Evolutionary conservation across 805 yeast genomes (phyloP), one percentile per base, ranked within the genome.

Genomic region (baker's yeast (Saccharomyces cerevisiae)): DNA sequence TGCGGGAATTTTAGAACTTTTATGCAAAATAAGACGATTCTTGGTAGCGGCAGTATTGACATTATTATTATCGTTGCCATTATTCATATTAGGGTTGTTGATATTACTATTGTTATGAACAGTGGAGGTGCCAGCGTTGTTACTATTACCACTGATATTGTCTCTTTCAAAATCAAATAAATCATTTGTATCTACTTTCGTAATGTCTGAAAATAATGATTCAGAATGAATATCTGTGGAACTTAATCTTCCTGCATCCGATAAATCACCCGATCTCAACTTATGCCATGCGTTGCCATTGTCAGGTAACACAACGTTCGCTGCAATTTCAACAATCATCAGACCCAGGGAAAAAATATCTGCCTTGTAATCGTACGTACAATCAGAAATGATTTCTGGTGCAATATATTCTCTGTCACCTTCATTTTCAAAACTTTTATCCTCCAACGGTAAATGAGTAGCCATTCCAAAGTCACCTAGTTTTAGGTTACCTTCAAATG

Each of bases 331-430:
- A 50, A 94, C 86, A 76, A 94, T 86, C 59, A 94, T 87, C 55
- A 94, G 75, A 0, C 99, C 99, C 50, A 91, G 79, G n/a, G 96
- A 87, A 68, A 94, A 94, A 3, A 94, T 84, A 68, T 94, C 99
- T 0, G 98, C 98, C 52, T 92, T 90, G 61, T 86, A 88, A 46
- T 89, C 90, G 67, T 94, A 94, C 47, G 80, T 79, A 66, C 89
- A 90, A 48, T 79, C 82, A 32, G 90, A 82, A 53, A 94, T 84
- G 26, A 94, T 84, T 69, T 94, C 99, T 1, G 99, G 99, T 0
- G 99, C 98, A 71, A 94, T 94, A 70, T 94, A 94, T 68, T 92
- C 96, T 52, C 98, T 77, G 70, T 94, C 99, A 28, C 99, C 99
- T 72, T 94, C 99, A 60, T 96, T 80, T 70, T 94, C 99, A 63